Evolutionary conservation across 345 rosid species (phyloP), one percentile per base, ranked within the genome.

Genomic region (Mallotus nudiflorus): DNA sequence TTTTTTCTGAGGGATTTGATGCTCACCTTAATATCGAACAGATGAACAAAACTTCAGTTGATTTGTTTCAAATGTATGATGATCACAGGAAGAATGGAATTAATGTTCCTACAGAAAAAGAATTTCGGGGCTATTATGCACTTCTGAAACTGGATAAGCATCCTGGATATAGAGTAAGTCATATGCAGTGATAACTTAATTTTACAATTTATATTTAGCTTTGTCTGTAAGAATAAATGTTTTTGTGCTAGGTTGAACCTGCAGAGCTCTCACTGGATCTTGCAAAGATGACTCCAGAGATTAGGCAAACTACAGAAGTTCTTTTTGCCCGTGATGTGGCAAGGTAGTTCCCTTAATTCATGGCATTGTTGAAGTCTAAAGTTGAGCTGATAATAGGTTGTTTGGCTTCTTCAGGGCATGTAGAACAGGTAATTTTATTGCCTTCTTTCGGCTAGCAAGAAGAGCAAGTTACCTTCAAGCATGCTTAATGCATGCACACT

Each of bases 61-160:
- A 95, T 69, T 80, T 95, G 78, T 95, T 95, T 82, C 99, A 95
- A 78, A 77, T 95, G 92, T 95, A 95, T 82, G 98, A 92, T 80
- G 99, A 95, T 83, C 96, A 95, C 78, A 83, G 97, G 79, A 95
- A 91, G 85, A 92, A 81, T 83, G 98, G 94, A 70, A 80, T 90
- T 63, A 51, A 68, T 67, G 70, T 95, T 63, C 82, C 91, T 45
- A 82, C 96, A 49, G 97, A 95, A 77, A 89, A 82, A 73, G 98
- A 95, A 81, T 95, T 95, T 19, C 90, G 99, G 80, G 99, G 99
- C 58, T 95, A 92, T 79, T 95, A 95, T 79, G 99, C 97, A 12
- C 97, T 95, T 85, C 92, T 95, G 84, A 95, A 95, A 82, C 89
- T 95, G 45, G 99, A 95, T 86, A 95, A 91, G 79, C 99, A 95